These are phyloP conservation scores for Ilex aquifolium DNA, from an alignment of 257 asterid species.

Conservation along the genomic window DNA sequence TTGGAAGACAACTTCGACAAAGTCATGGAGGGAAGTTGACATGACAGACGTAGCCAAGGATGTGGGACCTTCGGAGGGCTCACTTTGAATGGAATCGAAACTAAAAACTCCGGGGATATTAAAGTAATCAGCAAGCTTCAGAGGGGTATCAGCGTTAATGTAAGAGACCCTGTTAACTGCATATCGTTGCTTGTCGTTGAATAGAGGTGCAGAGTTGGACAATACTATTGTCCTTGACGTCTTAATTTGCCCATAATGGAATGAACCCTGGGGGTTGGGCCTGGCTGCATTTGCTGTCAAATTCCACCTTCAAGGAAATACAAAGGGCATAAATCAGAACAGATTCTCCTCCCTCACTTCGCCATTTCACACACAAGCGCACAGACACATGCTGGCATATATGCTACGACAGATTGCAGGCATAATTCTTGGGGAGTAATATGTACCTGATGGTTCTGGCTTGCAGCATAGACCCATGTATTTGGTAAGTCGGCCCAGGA, in stretches of 20 bases:
- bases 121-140: constrained; percentile 89
- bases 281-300: constrained; percentile 95
- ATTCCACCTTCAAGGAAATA: constrained; percentile 66
- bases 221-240: constrained; percentile 63
- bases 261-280: constrained; percentile 98
- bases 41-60: constrained; percentile 50
- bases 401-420: too few species aligned
- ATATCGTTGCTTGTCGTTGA: constrained; percentile 69
- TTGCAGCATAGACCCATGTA: constrained; percentile 76
- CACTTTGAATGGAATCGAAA: constrained; percentile 46
- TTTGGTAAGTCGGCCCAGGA: constrained; percentile 41
- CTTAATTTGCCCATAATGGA: constrained; percentile 70
- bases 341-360: background rate
- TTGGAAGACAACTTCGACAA: constrained; percentile 71
- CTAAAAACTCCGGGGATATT: constrained; percentile 83
- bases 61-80: constrained; percentile 51
- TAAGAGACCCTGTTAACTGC: constrained; percentile 77
- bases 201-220: constrained; percentile 68
- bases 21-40: constrained; percentile 72
- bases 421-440: too few species aligned
- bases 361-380: too few species aligned
- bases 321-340: background rate
- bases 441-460: constrained; percentile 74
- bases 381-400: too few species aligned
- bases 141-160: constrained; percentile 69